Conservation (phyloP, 2,329 filamentous ascomycete genomes). For the Xylariaceae sp. region DNA sequence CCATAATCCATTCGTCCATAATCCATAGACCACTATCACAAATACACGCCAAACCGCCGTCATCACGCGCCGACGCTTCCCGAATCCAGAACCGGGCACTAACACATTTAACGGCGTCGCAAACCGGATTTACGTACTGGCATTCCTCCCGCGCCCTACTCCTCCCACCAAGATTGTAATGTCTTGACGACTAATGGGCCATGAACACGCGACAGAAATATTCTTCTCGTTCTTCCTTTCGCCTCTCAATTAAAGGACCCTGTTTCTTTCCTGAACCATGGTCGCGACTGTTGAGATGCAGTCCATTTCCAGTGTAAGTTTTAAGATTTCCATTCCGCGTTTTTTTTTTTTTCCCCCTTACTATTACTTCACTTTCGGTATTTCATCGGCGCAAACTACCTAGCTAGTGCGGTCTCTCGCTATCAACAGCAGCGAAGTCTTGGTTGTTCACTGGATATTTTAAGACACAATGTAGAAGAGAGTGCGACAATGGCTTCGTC, state of each 20-base stretch:
- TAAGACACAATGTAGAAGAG: conserved; percentile 3
- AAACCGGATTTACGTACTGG: conserved; percentile 21
- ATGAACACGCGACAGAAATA: conserved; percentile 26
- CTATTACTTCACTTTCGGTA: not conserved
- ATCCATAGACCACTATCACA: conserved; percentile 7
- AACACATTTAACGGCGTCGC: conserved; percentile 7
- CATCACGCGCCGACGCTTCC: conserved; percentile 7
- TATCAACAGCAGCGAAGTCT: conserved; percentile 4
- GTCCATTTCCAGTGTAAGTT: conserved; percentile 49
- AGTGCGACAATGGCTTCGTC: conserved; percentile 8
- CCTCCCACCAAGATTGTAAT: conserved; percentile 23
- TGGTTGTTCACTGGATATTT: conserved; percentile 7
- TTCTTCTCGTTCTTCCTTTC: conserved; percentile 18
- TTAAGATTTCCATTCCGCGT: conserved; percentile 14
- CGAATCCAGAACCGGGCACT: not conserved
- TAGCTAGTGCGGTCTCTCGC: conserved; percentile 9
- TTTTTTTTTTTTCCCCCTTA: conserved; percentile 4
- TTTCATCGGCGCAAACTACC: conserved; percentile 12
- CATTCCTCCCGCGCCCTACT: conserved; percentile 21
- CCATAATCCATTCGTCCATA: not conserved
- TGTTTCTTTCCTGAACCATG: conserved; percentile 33
- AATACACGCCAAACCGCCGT: conserved; percentile 7
- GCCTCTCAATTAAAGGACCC: conserved; percentile 33
- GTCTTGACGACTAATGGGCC: conserved; percentile 33
- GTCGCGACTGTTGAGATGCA: conserved; percentile 43